A percentile compares a stretch with the other conserved stretches of the same genome.
Evolutionary conservation across 371 early-diverging fungal genomes (phyloP).

Genomic region (Mucor plumbeus): DNA sequence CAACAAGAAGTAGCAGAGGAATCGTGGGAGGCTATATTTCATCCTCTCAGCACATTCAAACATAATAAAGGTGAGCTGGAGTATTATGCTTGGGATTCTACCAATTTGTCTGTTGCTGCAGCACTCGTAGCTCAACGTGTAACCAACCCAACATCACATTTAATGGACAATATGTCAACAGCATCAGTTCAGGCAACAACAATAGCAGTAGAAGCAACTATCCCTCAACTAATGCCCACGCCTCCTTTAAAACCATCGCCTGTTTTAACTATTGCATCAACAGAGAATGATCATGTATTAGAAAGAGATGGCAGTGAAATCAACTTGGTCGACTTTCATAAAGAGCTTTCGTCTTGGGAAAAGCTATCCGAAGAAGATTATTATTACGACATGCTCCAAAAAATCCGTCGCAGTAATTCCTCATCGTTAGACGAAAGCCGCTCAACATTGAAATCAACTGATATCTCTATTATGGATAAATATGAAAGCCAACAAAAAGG

Average conservation of each 20-base stretch:
- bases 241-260: conserved; percentile 15
- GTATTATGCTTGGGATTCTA: conserved; percentile 17
- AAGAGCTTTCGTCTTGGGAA: background rate
- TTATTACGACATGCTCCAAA: conserved; percentile 21
- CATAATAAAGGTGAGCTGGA: conserved; percentile 21
- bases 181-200: background rate
- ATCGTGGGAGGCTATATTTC: conserved; percentile 28
- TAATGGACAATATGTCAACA: background rate
- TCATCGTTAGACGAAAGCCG: background rate
- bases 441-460: background rate
- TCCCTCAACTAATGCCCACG: conserved; percentile 21
- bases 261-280: background rate
- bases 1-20: conserved; percentile 3
- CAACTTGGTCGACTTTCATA: background rate
- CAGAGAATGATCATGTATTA: background rate
- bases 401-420: conserved; percentile 17
- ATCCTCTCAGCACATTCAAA: conserved; percentile 28
- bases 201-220: background rate
- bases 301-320: background rate
- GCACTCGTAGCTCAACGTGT: conserved; percentile 17
- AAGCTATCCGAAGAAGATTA: background rate
- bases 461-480: background rate
- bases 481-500: background rate
- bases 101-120: conserved; percentile 13
- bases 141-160: background rate